Evolutionary conservation across 495 filamentous ascomycete species (phyloP), one percentile per base, ranked within the genome.

Genomic region (Pyronema domesticum): DNA sequence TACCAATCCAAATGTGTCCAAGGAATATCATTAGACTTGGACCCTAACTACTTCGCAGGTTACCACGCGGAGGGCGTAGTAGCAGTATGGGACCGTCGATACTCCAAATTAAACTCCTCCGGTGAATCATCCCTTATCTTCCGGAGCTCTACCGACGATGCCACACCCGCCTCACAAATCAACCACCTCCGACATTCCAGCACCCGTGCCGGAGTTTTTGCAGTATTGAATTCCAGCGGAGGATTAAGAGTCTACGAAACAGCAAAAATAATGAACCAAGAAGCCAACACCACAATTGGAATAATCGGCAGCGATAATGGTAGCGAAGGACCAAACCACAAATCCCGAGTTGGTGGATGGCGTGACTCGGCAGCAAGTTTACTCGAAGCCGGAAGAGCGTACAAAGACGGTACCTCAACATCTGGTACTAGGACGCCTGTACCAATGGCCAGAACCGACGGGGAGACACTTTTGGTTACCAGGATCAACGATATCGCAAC

Each of bases 21-120:
- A 62, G 94, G 94, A 57, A 68, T 96, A 47, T 80, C 87, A 30
- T 88, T 96, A 56, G 86, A 98, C 67, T 73, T 82, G 9, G 86
- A 96, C 66, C 80, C 86, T 61, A 95, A 95, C 61, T 95, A 94
- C 62, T 94, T 96, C 67, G 85, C 88, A 0, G 94, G 88, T 6
- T 86, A 65, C 33, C 55, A 56, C 8, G 63, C 80, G 63, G 73
- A 93, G 67, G 68, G 79, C 14, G 74, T 74, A 3, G 75, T 96
- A 52, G 84, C 82, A 57, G 74, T 96, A 13, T 98, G 91, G 91
- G 91, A 98, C 67, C 77, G 80, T 14, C 81, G 91, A 11, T 80
- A 79, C 49, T 42, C 60, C 13, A 52, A 60, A 36, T 18, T 45
- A 6, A 53, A 47, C 13, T 30, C 55, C 4, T 23, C 37, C 13